Conservation (phyloP, 2,329 filamentous ascomycete species). For the Penicillium sp. region DNA sequence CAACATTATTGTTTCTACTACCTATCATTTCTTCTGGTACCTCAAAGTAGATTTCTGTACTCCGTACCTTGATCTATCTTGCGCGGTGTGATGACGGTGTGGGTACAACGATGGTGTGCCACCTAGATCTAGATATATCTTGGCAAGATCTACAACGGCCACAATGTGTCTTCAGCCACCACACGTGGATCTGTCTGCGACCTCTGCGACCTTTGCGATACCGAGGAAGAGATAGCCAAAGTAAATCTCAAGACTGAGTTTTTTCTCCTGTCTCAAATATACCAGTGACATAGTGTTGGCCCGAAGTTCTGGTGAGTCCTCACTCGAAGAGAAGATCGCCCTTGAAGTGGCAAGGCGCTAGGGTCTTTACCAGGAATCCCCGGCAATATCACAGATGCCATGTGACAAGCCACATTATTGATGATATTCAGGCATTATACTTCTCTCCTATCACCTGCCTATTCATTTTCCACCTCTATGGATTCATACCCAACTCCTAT, state of each 20-base stretch:
- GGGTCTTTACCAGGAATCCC: not conserved
- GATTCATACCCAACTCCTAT: not conserved
- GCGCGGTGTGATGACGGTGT: no score
- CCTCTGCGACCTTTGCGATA: no score
- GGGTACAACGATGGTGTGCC: no score
- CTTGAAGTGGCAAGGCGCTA: not conserved
- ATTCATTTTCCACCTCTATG: not conserved
- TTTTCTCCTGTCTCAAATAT: no score
- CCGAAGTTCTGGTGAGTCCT: not conserved
- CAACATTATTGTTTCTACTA: no score
- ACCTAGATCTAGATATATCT: not conserved
- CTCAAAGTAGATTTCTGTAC: no score
- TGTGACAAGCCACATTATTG: not conserved
- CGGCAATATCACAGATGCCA: not conserved
- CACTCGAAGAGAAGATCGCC: not conserved
- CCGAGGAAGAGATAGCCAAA: no score
- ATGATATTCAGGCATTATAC: not conserved
- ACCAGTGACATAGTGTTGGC: not conserved
- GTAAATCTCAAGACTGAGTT: no score
- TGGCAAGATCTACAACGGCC: not conserved
- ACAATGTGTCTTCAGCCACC: not conserved
- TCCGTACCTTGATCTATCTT: no score
- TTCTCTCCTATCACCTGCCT: not conserved
- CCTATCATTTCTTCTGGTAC: no score
- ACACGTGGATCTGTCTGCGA: not conserved